Conservation (phyloP, 192 early-diverging fungal species). For the Diversispora epigaea region DNA sequence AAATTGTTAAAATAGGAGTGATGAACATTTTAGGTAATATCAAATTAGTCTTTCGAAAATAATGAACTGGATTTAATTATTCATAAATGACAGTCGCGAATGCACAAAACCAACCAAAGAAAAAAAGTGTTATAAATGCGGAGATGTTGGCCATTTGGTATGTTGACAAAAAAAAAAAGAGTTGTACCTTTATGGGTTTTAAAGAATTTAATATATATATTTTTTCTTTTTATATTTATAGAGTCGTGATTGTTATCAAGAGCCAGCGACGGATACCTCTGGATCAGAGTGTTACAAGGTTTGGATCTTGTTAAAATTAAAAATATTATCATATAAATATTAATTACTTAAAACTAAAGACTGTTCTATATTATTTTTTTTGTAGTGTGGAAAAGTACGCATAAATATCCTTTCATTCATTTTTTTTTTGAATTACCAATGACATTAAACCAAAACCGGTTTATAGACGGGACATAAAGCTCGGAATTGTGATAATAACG, state of each 20-base stretch:
- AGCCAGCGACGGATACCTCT: neutral
- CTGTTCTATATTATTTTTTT: neutral
- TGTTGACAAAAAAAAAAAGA: neutral
- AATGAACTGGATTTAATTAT: neutral
- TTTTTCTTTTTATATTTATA: neutral
- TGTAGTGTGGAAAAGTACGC: conserved; percentile 17
- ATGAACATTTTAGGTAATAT: conserved; percentile 8
- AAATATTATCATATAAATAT: neutral
- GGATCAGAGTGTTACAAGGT: conserved; percentile 11
- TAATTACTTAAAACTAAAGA: neutral
- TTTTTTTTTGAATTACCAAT: neutral
- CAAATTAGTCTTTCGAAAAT: neutral
- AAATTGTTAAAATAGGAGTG: neutral
- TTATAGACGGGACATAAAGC: conserved; percentile 5
- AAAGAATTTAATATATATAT: too few species aligned
- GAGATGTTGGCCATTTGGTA: neutral
- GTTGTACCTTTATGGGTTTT: neutral
- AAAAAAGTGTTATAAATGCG: conserved; percentile 1
- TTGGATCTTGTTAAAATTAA: neutral
- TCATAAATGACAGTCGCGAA: conserved; percentile 2
- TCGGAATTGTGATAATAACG: neutral
- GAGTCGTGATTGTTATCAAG: conserved; percentile 4
- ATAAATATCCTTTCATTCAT: neutral
- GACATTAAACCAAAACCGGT: neutral
- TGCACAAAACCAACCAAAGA: conserved; percentile 1